Base-by-base conservation (phyloP, 202 grass and related monocot genomes). In the Elaeis oleifera region DNA sequence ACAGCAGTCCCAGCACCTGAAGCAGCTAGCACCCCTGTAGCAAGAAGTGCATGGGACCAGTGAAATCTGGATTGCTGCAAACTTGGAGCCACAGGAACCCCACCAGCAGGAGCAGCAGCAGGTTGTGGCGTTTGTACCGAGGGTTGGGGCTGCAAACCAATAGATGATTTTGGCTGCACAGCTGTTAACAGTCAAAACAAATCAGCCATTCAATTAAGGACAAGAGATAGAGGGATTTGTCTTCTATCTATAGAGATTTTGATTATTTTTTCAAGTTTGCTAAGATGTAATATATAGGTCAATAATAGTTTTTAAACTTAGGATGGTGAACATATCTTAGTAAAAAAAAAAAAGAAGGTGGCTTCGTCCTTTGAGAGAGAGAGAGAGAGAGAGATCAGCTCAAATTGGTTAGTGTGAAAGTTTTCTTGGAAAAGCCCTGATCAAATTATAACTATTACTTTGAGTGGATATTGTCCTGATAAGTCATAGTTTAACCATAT, bases 41-140 rank as follows among this genome's bases (percentile, higher is more conserved):
- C 70, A 73, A 73, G 50, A 73, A 73, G 58, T 54, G 70, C 70
- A 49, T 55, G 49, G 19, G 22, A 54, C 58, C 70, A 73, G 6
- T 54, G 26, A 61, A 73, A 62, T 23, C 19, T 73, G 15, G 24
- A 73, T 21, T 36, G n/a, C 14, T 4, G 49, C 5, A 51, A 39
- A 7, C 27, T 24, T 23, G 49, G 20, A 15, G 26, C 26, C 51
- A 22, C n/a, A 39, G 58, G 59, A 44, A 29, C 26, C 54, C 60
- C 19, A 71, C 20, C 22, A 23, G 18, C 18, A 50, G 44, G 61
- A 50, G 20, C 32, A 73, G 49, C 5, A 18, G 59, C 23, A 14
- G 20, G 26, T 54, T 73, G 25, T 14, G 18, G 51, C 18, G 29
- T 27, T 18, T 73, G 50, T n/a, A 6, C 15, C 5, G 19, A 20